Evolutionary conservation across 2,329 filamentous ascomycete genomes (phyloP).

Genomic region (Apiospora hydei): DNA sequence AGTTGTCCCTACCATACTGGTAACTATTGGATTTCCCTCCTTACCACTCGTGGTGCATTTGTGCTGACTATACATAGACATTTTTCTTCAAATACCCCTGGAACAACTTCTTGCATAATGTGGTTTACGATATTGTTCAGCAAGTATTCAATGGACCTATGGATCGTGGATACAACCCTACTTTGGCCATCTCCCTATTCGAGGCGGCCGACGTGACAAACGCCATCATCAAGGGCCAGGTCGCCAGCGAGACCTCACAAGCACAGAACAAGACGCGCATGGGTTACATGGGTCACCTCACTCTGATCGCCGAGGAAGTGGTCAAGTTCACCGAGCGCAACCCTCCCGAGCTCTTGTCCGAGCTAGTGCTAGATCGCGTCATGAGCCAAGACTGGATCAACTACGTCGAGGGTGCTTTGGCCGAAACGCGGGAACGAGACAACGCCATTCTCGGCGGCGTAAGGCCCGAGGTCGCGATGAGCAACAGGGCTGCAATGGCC

Average conservation of each 20-base stretch:
- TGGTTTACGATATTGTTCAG: constrained; percentile 98
- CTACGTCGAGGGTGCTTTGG: constrained; percentile 91
- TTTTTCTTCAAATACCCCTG: constrained; percentile 99
- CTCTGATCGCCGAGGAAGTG: constrained; percentile 95
- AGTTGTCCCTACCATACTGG: constrained; percentile 94
- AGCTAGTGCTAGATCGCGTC: constrained; percentile 84
- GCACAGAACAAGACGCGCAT: constrained; percentile 85
- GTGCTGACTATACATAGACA: constrained; percentile 61
- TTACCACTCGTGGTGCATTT: background rate
- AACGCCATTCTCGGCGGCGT: constrained; percentile 98
- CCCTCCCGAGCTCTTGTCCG: constrained; percentile 85
- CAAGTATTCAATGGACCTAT: constrained; percentile 99
- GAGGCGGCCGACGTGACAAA: constrained; percentile 89
- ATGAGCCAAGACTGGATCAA: constrained; percentile 91
- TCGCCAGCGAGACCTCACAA: constrained; percentile 85
- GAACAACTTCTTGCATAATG: constrained; percentile 99
- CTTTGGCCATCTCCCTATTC: constrained; percentile 90
- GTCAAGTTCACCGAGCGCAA: constrained; percentile 98
- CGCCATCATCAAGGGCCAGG: constrained; percentile 90
- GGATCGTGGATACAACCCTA: constrained; percentile 92
- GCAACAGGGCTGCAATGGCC: constrained; percentile 72
- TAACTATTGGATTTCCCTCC: constrained; percentile 54
- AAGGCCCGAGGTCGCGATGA: constrained; percentile 86
- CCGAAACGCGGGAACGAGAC: constrained; percentile 92
- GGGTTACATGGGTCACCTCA: constrained; percentile 96